phyloP scores from a whole-genome alignment of 2,329 filamentous ascomycete species.

The Eutypa lata region DNA sequence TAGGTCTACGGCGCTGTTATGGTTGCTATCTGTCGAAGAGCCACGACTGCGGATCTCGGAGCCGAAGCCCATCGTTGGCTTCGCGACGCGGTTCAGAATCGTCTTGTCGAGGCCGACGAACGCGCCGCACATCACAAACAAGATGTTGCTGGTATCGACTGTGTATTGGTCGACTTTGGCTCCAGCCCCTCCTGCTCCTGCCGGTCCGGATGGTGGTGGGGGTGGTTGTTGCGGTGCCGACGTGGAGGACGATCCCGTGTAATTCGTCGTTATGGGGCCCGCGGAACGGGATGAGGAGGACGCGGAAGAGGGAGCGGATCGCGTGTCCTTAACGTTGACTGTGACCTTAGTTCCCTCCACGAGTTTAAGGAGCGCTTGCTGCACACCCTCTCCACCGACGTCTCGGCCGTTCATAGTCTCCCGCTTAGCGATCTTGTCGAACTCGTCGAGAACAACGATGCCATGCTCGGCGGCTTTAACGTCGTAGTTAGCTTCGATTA shows the following conservation, averaged over 20 bases:
- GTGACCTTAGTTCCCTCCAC: constrained; percentile 94
- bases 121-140: constrained; percentile 95
- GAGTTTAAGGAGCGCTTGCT: constrained; percentile 92
- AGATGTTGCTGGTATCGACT: constrained; percentile 90
- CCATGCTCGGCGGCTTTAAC: constrained; percentile 81
- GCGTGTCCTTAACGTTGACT: constrained; percentile 80
- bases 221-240: constrained; percentile 41
- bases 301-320: constrained; percentile 41
- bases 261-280: constrained; percentile 51
- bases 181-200: not conserved
- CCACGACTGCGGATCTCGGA: constrained; percentile 67
- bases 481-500: constrained; percentile 89
- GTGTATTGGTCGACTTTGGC: constrained; percentile 63
- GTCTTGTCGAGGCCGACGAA: constrained; percentile 91
- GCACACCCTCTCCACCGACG: constrained; percentile 92
- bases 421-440: constrained; percentile 92
- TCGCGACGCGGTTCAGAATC: constrained; percentile 81
- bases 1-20: constrained; percentile 57
- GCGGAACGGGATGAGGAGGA: constrained; percentile 42
- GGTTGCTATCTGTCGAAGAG: constrained; percentile 37
- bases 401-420: constrained; percentile 88
- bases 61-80: constrained; percentile 85
- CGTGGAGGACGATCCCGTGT: constrained; percentile 41
- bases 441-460: constrained; percentile 93
- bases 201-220: constrained; percentile 19